Percentiles rank a stretch among this genome's conserved stretches.
Conservation (phyloP, 1,139 yeast species). For the Hyphopichia burtonii region DNA sequence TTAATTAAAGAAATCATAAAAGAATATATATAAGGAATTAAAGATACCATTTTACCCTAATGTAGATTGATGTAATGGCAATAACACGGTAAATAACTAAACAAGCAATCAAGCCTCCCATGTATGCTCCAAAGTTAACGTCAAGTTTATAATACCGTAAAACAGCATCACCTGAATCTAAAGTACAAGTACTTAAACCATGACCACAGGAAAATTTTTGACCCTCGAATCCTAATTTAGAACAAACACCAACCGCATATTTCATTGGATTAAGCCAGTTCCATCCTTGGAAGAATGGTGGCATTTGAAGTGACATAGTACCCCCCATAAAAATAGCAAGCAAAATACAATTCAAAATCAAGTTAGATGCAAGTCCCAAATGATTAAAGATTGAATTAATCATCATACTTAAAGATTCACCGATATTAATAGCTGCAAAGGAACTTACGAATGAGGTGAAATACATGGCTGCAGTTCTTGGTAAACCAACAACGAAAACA, state of each 20-base stretch:
- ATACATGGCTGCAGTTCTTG: slow-evolving; percentile 65
- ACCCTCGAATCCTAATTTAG: slow-evolving; percentile 34
- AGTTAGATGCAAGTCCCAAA: slow-evolving; percentile 75
- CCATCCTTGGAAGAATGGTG: slow-evolving; percentile 61
- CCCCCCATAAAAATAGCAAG: slow-evolving; percentile 85
- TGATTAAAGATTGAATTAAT: slow-evolving; percentile 74
- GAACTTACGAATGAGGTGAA: slow-evolving; percentile 62
- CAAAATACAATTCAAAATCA: slow-evolving; percentile 61
- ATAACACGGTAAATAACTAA: slow-evolving; percentile 33
- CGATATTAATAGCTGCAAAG: slow-evolving; percentile 62
- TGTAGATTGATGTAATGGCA: slow-evolving; percentile 24
- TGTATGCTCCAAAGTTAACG: slow-evolving; percentile 26
- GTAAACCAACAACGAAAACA: slow-evolving; percentile 72
- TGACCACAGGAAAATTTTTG: slow-evolving; percentile 32
- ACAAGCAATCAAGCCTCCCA: slow-evolving; percentile 40
- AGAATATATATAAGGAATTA: background rate
- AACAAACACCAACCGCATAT: slow-evolving; percentile 59
- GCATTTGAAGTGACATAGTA: slow-evolving; percentile 77
- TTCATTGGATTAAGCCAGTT: slow-evolving; percentile 75
- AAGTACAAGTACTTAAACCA: slow-evolving; percentile 21
- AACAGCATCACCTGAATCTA: slow-evolving; percentile 35
- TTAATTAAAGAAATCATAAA: background rate
- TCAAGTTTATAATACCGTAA: slow-evolving; percentile 33
- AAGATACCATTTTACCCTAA: slow-evolving; percentile 24
- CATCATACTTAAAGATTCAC: slow-evolving; percentile 80